phyloP scores from a whole-genome alignment of 106 monocot genomes.

The Dendrobium officinale region DNA sequence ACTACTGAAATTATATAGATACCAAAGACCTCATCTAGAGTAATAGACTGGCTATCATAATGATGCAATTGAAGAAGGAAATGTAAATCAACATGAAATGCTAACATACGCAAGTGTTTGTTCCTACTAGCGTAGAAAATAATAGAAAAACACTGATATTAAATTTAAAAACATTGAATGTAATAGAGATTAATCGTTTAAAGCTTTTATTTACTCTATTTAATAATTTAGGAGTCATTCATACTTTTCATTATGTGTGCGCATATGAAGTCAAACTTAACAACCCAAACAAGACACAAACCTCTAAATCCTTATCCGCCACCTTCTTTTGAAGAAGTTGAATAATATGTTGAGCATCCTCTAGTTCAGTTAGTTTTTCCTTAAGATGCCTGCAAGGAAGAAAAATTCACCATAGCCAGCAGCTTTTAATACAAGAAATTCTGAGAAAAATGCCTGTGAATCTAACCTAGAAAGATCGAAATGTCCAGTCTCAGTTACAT shows the following conservation, averaged over 20 bases:
- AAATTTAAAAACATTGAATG: not conserved
- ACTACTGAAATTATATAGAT: not conserved
- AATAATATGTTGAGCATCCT: slow-evolving; percentile 34
- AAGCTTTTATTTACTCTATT: no score
- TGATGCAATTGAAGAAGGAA: not conserved
- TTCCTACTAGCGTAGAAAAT: not conserved
- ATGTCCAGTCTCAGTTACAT: slow-evolving; percentile 12
- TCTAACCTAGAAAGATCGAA: slow-evolving; percentile 28
- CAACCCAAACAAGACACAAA: slow-evolving; percentile 13
- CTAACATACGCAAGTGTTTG: no score
- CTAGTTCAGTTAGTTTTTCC: slow-evolving; percentile 35
- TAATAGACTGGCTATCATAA: not conserved
- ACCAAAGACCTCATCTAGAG: not conserved
- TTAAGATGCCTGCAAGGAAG: slow-evolving; percentile 26
- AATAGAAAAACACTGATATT: not conserved
- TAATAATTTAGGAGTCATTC: not conserved
- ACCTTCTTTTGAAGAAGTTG: slow-evolving; percentile 53
- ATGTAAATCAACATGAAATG: no score
- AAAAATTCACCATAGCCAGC: not conserved
- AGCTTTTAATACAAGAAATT: not conserved
- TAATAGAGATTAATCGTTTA: no score
- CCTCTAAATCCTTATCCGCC: slow-evolving; percentile 70
- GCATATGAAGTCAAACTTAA: not conserved
- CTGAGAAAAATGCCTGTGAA: not conserved
- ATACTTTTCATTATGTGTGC: not conserved